Evolutionary conservation across 176 grass and related monocot species (phyloP), one percentile per base, ranked within the genome.

Genomic region (Oryza australiensis): DNA sequence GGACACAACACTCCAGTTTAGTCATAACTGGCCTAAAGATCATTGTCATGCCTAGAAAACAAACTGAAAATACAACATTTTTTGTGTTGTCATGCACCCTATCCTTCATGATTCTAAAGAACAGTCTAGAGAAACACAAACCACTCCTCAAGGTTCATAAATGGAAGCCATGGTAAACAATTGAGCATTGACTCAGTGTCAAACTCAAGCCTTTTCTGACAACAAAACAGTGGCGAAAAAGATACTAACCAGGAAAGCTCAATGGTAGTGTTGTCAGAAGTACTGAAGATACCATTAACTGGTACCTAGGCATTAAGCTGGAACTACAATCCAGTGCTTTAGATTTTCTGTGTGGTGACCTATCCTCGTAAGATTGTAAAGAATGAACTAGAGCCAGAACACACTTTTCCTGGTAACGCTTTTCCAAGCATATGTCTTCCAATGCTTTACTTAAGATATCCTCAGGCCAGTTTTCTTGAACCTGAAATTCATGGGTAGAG

Each of bases 281-380:
- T 86, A 95, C 85, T 75, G 95, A 95, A 66, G 95, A 98, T 79
- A 90, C 92, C 92, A 98, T 98, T 81, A 95, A 84, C 59, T 90
- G 95, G 85, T 95, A 93, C 68, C 88, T 94, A 78, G 86, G 68
- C 82, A 90, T 95, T 76, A 98, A 90, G 80, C 83, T 87, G 79
- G 86, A 93, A 76, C 84, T 83, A 77, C 72, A 86, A 65, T 79
- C 67, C 30, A 79, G 53, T 78, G 64, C 57, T 48, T 89, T 78
- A 34, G 64, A 71, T 78, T 88, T 89, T 69, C n/a, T 78, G 77
- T 89, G 62, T 7, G 33, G 64, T 66, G 81, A 46, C 63, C 68
- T 82, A 53, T 93, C 92, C 79, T 95, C 84, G 2, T 84, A 88
- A 60, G 75, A 82, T 80, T 95, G 87, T 68, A 98, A 84, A 88